Evolutionary conservation across 305 asterid genomes (phyloP), one percentile per base, ranked within the genome.

Genomic region (Rubia tinctorum): DNA sequence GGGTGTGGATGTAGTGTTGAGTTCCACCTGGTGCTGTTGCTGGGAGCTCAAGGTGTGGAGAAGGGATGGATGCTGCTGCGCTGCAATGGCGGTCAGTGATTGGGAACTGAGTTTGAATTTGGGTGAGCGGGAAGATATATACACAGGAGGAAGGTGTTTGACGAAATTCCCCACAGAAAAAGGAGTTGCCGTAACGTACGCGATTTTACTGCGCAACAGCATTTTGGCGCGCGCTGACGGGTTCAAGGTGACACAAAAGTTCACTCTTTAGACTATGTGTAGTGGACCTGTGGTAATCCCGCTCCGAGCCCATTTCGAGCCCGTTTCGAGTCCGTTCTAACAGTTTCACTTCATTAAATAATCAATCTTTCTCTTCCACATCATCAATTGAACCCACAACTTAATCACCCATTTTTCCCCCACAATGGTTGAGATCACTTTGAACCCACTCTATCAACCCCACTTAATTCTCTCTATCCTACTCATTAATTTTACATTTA

Each of bases 21-120:
- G 86, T 61, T 82, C 83, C 69, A 91, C 75, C 83, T 87, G 97
- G 66, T 84, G 80, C 71, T 86, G 79, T 62, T 91, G 98, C 60
- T 80, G 74, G 13, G 87, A 77, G 42, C 70, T 80, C 79, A 87
- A 78, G 68, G 75, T 71, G 55, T 85, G 82, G 10, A 88, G 87
- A 51, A 77, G 75, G 75, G 86, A 77, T 9, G 69, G n/a, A n/a
- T n/a, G 51, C n/a, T 76, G 78, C 59, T 60, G 71, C 23, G 71
- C 73, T 71, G 69, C 59, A 67, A 47, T 53, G 49, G 85, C 20
- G 68, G 60, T 40, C 18, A 68, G 67, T 64, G 85, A 66, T 9
- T 78, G 25, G 59, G 69, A 76, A 53, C 44, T 80, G 83, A 80
- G 72, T 34, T 62, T 82, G 69, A 73, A 75, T 22, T 12, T 44